Base-by-base conservation (phyloP, 495 filamentous ascomycete genomes). In the Lophiotrema nucula region DNA sequence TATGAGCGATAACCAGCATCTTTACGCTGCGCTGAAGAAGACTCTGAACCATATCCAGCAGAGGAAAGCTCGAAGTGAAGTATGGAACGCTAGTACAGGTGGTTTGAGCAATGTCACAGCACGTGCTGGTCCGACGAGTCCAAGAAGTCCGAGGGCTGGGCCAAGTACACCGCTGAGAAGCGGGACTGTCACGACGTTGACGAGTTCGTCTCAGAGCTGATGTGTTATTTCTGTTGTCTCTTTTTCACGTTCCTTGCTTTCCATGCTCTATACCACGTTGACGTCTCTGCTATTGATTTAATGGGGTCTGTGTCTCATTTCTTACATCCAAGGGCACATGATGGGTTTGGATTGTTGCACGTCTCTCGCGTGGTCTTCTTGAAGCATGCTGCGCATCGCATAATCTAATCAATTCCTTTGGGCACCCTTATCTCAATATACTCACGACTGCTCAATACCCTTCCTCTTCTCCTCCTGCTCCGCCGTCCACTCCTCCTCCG, bases 1-100 rank as follows among this genome's bases (percentile, higher is more conserved):
- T 23, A 63, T 63, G 60, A 33, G 46, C 39, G 60, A 63, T 27
- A 63, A 63, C 47, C 37, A 47, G 25, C 60, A 63, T 28, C 42
- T 63, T 22, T 63, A 63, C 31, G 60, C 60, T 1, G 60, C 60
- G 28, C 33, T 63, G 5, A 63, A 63, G 42, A 63, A 63, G 47
- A 63, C 60, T 12, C 26, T 63, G 11, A 15, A 27, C 15, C 60
- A 63, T 27, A 58, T 63, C 16, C 60, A 63, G 25, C 60, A 63
- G 19, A 16, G 53, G 13, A 63, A 63, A 27, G 60, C 60, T 21
- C 23, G 60, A 47, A 63, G 60, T 28, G 53, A 63, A 26, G 53
- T 63, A 19, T 60, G 57, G 57, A 47, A 53, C 23, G 18, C 49
- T 27, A 60, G 57, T 41, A 54, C 49, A 21, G 41, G 3, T 0